A percentile compares a stretch with the other conserved stretches of the same genome.
These are phyloP conservation scores for Ogataea saltuana DNA, from an alignment of 805 yeast species.

Conservation along the genomic window DNA sequence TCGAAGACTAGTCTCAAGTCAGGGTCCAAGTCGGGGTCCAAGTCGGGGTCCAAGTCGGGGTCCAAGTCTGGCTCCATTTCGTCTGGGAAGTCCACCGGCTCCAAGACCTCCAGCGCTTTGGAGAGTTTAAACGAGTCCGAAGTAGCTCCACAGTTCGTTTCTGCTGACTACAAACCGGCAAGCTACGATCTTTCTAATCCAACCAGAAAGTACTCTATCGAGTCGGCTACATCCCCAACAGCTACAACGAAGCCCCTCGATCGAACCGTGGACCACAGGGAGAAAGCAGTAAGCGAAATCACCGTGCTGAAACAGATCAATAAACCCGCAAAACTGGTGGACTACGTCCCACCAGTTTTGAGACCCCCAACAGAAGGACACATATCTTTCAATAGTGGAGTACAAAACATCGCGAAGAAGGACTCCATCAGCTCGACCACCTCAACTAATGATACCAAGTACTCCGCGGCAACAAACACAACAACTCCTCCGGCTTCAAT, in stretches of 20 bases:
- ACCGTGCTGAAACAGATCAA: constrained; percentile 42
- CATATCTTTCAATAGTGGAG: constrained; percentile 1
- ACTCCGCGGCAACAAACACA: neutral
- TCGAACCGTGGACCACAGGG: constrained; percentile 8
- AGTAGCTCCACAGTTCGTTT: neutral
- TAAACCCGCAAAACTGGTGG: constrained; percentile 46
- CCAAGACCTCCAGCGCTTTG: constrained; percentile 19
- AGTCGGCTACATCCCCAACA: constrained; percentile 14
- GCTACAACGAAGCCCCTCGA: neutral
- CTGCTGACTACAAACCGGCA: constrained; percentile 43
- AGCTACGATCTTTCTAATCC: constrained; percentile 46
- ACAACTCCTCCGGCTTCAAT: constrained; percentile 13
- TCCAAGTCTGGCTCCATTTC: constrained; percentile 5
- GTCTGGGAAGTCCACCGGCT: neutral
- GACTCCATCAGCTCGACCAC: constrained; percentile 12
- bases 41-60: neutral
- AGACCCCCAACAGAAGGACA: constrained; percentile 36
- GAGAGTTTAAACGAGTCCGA: constrained; percentile 24
- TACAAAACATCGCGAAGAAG: constrained; percentile 4
- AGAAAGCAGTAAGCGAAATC: constrained; percentile 9
- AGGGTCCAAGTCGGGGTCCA: neutral
- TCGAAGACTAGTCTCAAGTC: neutral
- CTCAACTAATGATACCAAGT: constrained; percentile 12
- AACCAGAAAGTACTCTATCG: constrained; percentile 36
- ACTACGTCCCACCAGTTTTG: constrained; percentile 54